Base-by-base conservation (phyloP, 169 alveolate species). In the Theileria orientalis region DNA sequence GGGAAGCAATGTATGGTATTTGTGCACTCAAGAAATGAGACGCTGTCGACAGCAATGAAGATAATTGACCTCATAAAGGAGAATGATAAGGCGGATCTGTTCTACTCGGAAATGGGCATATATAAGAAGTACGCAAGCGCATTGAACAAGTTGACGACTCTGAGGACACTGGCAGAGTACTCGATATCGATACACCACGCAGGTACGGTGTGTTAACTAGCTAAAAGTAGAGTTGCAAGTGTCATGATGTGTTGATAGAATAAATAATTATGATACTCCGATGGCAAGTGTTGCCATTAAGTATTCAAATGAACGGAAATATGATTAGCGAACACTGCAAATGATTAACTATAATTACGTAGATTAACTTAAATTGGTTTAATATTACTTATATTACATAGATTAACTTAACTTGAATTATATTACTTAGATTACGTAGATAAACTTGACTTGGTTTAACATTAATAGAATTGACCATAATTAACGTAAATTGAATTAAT, bases 121-220 rank as follows among this genome's bases (percentile, higher is more conserved):
- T 59, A 47, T 70, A 83, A 77, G 57, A 79, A 41, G 37, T 61
- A 74, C 25, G 60, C 77, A 63, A 64, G 33, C 27, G 71, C 35
- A 30, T 32, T 82, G 23, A 41, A 3, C 19, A 68, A 44, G 30
- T 59, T 47, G 46, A 61, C 64, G 5, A 74, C 19, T 21, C 29
- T 88, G 21, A 62, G 69, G 37, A 51, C 47, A 16, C 75, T 98
- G 68, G 78, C 96, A 61, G 99, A 98, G 23, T 95, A 90, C 85
- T 99, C 99, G 40, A 76, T 98, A 49, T 98, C 98, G 0, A 92
- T 98, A 56, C 99, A 98, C 90, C 99, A 98, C 90, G 99, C 99
- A n/a, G 86, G 86, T 56, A 16, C 19, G 1, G 29, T 5, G 19
- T n/a, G 29, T 46, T 2, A 6, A 19, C 60, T 49, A 49, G 29